phyloP scores from a whole-genome alignment of 768 basidiomycete species.

The Mycena metata region DNA sequence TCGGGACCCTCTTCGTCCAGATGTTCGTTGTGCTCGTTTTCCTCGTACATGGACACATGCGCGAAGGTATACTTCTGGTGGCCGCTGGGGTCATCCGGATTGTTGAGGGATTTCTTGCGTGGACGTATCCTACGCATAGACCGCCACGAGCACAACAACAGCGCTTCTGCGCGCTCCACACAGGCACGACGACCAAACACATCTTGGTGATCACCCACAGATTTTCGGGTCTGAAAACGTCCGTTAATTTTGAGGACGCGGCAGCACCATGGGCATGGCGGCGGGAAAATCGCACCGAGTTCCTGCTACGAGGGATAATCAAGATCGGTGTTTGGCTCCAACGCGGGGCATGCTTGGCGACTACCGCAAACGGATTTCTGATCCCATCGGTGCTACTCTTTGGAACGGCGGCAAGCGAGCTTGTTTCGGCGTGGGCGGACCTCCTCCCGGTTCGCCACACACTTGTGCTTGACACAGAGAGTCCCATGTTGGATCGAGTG shows the following conservation, averaged over 20 bases:
- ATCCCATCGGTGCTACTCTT: conserved; percentile 9
- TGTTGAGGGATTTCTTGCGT: neutral
- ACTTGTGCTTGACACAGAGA: neutral
- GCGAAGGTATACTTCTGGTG: neutral
- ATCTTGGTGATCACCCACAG: conserved; percentile 4
- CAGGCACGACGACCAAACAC: conserved; percentile 8
- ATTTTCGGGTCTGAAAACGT: neutral
- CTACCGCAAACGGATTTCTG: neutral
- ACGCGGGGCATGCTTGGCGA: neutral
- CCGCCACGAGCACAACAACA: neutral
- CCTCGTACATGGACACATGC: neutral
- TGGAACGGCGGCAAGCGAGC: conserved; percentile 3
- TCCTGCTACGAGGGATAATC: neutral
- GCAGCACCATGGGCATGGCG: neutral
- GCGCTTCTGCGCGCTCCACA: conserved; percentile 9
- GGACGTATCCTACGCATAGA: neutral
- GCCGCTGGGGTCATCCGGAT: neutral
- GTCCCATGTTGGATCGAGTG: conserved; percentile 4
- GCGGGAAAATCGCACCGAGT: neutral
- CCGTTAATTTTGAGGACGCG: conserved; percentile 12
- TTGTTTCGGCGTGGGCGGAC: neutral
- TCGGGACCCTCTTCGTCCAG: neutral
- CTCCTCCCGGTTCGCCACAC: neutral
- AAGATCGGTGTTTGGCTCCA: conserved; percentile 7
- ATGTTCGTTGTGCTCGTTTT: neutral